Evolutionary conservation across 352 stramenopile genomes (phyloP).

Genomic region (Chrysophaeum taylorii): DNA sequence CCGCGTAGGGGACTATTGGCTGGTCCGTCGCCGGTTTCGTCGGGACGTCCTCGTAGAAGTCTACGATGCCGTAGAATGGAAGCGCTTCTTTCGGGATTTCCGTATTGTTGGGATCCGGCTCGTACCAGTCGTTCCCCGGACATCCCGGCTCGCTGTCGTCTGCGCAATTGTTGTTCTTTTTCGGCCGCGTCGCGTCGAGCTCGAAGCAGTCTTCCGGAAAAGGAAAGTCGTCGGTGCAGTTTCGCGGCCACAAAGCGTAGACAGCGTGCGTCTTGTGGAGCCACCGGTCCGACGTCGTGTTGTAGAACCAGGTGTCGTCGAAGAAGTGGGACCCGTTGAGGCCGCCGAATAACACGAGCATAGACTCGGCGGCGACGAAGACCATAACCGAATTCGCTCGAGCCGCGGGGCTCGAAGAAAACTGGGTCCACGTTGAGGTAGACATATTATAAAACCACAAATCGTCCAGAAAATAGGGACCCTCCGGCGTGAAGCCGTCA

Average conservation of each 20-base stretch:
- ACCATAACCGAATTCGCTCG: slow-evolving; percentile 70
- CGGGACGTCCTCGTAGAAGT: not conserved
- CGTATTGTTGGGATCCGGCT: slow-evolving; percentile 5
- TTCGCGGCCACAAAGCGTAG: slow-evolving; percentile 67
- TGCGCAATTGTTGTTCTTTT: slow-evolving; percentile 17
- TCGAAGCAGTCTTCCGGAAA: slow-evolving; percentile 47
- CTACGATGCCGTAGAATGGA: slow-evolving; percentile 11
- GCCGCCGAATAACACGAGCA: slow-evolving; percentile 62
- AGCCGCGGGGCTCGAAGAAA: slow-evolving; percentile 39
- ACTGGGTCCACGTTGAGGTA: slow-evolving; percentile 45
- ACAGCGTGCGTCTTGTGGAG: slow-evolving; percentile 74
- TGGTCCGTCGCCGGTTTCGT: slow-evolving; percentile 27
- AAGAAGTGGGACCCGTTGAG: slow-evolving; percentile 84
- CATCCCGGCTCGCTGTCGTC: not conserved
- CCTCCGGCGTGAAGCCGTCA: slow-evolving; percentile 62
- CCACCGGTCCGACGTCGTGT: slow-evolving; percentile 75
- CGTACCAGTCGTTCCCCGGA: slow-evolving; percentile 13
- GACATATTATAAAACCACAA: slow-evolving; percentile 89
- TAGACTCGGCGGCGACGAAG: slow-evolving; percentile 28
- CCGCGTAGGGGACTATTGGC: slow-evolving; percentile 44
- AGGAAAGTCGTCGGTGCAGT: slow-evolving; percentile 76
- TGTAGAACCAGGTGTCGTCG: slow-evolving; percentile 89
- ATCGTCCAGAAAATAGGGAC: slow-evolving; percentile 82
- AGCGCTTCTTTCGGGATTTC: slow-evolving; percentile 5
- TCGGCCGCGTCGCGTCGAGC: slow-evolving; percentile 31